phyloP scores from a whole-genome alignment of 2,329 filamentous ascomycete genomes.

The Pseudopithomyces maydicus region DNA sequence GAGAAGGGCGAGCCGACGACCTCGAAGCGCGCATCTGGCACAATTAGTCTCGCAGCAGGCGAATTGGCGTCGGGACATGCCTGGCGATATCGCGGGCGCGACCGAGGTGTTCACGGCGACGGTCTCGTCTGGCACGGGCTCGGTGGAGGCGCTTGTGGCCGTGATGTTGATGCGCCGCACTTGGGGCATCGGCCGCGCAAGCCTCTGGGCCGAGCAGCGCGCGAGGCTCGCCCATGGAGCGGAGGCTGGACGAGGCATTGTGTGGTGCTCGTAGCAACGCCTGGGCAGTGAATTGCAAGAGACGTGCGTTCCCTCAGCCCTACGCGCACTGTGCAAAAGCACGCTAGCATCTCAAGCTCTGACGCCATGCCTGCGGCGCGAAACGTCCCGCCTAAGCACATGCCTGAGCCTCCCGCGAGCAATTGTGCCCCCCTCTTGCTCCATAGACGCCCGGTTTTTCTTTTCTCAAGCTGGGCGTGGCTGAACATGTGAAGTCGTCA shows the following conservation, averaged over 20 bases:
- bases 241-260: constrained; percentile 38
- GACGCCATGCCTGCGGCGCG: constrained; percentile 2
- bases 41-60: not conserved
- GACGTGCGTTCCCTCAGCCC: not conserved
- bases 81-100: constrained; percentile 32
- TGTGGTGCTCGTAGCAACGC: constrained; percentile 1
- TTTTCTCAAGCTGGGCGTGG: not conserved
- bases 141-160: constrained; percentile 48
- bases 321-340: constrained; percentile 8
- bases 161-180: constrained; percentile 52
- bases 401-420: not conserved
- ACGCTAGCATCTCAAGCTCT: constrained; percentile 8
- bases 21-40: constrained; percentile 87
- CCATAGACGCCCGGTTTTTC: not conserved
- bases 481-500: constrained; percentile 23
- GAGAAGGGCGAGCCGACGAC: constrained; percentile 92
- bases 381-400: not conserved
- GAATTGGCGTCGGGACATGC: constrained; percentile 15
- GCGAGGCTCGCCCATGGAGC: constrained; percentile 30
- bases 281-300: constrained; percentile 20
- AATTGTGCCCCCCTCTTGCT: not conserved
- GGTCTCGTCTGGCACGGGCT: constrained; percentile 44
- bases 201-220: constrained; percentile 19
- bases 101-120: constrained; percentile 25
- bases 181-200: constrained; percentile 19